These are phyloP conservation scores for Salvia hispanica DNA, from an alignment of 257 asterid species.

Conservation along the genomic window DNA sequence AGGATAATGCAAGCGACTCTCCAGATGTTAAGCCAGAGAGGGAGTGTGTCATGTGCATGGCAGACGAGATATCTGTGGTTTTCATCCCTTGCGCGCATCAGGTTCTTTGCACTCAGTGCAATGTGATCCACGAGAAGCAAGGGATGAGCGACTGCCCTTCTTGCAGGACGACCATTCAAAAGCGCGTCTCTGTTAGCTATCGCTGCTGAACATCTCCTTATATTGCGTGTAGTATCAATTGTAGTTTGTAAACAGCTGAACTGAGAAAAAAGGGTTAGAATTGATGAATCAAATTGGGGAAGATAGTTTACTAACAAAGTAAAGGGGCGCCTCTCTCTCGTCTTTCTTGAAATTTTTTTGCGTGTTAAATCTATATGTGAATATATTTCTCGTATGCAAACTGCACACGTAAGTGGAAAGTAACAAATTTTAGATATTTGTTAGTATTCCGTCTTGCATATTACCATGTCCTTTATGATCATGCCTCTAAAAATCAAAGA, in stretches of 20 bases:
- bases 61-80: constrained; percentile 64
- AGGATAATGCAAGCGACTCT: constrained; percentile 40
- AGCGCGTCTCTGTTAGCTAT: constrained; percentile 50
- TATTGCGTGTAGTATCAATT: neutral
- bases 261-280: neutral
- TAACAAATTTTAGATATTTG: no score
- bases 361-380: no score
- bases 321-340: neutral
- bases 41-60: constrained; percentile 92
- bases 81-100: constrained; percentile 88
- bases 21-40: constrained; percentile 50
- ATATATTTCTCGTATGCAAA: no score
- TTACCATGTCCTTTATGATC: no score
- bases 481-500: no score
- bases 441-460: no score
- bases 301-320: neutral
- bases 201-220: constrained; percentile 18
- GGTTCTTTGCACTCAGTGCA: constrained; percentile 76
- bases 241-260: constrained; percentile 11
- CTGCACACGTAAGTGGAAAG: no score
- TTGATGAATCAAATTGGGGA: constrained; percentile 18
- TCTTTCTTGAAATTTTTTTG: neutral
- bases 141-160: constrained; percentile 81
- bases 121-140: constrained; percentile 50
- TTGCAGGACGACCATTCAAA: constrained; percentile 62